Evolutionary conservation across 306 rosid genomes (phyloP).

Genomic region (Alnus glutinosa): DNA sequence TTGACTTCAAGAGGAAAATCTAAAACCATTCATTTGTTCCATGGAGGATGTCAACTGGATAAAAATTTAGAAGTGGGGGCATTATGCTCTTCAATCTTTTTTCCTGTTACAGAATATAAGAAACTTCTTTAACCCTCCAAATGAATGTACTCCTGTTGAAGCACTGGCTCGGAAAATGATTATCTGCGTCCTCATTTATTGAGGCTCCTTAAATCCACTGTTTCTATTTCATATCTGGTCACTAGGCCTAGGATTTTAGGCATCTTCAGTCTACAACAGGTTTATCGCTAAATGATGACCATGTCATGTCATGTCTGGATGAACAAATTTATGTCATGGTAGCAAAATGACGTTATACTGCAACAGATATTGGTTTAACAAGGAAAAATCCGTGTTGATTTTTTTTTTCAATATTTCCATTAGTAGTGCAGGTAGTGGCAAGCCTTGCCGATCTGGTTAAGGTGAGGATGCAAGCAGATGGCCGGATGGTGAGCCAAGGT

Average conservation of each 20-base stretch:
- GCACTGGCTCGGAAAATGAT: no score
- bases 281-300: neutral
- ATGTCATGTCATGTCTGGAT: neutral
- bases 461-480: slow-evolving; percentile 95
- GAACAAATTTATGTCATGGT: neutral
- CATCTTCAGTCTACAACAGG: neutral
- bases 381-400: neutral
- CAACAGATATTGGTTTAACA: slow-evolving; percentile 13
- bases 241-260: neutral
- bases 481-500: slow-evolving; percentile 59
- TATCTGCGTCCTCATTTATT: no score
- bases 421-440: slow-evolving; percentile 70
- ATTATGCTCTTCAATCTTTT: no score
- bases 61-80: no score
- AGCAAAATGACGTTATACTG: neutral
- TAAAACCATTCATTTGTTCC: neutral
- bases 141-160: no score
- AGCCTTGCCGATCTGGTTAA: slow-evolving; percentile 96
- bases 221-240: neutral
- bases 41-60: neutral
- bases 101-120: no score
- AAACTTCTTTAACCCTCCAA: no score
- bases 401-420: slow-evolving; percentile 27
- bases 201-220: neutral
- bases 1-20: neutral